Percentiles rank a stretch among this genome's conserved stretches.
phyloP scores from a whole-genome alignment of 768 basidiomycete species.

The Collybia mongolica region DNA sequence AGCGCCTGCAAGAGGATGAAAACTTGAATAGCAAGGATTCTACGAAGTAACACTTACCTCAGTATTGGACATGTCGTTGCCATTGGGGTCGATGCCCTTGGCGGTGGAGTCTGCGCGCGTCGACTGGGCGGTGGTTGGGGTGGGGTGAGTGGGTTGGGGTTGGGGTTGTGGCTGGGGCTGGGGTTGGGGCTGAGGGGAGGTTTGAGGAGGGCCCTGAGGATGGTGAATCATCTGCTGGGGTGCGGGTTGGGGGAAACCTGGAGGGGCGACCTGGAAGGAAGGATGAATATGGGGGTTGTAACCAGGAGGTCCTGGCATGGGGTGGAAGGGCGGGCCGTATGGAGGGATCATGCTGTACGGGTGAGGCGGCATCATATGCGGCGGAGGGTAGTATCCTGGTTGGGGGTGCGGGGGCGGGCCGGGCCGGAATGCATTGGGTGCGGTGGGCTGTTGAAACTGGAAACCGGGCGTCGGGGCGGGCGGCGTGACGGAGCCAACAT shows the following conservation, averaged over 20 bases:
- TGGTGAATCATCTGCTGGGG: constrained; percentile 49
- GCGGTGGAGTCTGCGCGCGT: constrained; percentile 32
- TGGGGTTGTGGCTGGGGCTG: constrained; percentile 30
- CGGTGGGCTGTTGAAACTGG: constrained; percentile 29
- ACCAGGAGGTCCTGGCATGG: constrained; percentile 34
- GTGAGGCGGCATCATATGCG: constrained; percentile 2
- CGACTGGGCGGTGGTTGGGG: constrained; percentile 14
- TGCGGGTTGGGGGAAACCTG: constrained; percentile 50
- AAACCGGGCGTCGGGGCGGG: constrained; percentile 24
- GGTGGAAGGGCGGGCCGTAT: constrained; percentile 34
- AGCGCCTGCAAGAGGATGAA: constrained; percentile 43
- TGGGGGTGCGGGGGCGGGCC: constrained; percentile 30
- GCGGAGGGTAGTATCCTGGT: constrained; percentile 40
- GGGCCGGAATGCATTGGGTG: constrained; percentile 28
- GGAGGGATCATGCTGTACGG: constrained; percentile 18
- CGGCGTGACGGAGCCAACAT: constrained; percentile 31
- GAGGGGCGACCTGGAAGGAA: constrained; percentile 40
- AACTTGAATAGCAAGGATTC: not conserved
- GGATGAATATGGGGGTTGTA: constrained; percentile 57
- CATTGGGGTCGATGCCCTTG: constrained; percentile 77
- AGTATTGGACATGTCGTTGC: constrained; percentile 75
- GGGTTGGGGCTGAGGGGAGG: constrained; percentile 32
- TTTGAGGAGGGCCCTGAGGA: constrained; percentile 22
- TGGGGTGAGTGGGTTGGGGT: constrained; percentile 22
- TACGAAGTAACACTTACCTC: constrained; percentile 35